These are phyloP conservation scores for Hypocrella siamensis DNA, from an alignment of 2,329 filamentous ascomycete species.

Conservation along the genomic window DNA sequence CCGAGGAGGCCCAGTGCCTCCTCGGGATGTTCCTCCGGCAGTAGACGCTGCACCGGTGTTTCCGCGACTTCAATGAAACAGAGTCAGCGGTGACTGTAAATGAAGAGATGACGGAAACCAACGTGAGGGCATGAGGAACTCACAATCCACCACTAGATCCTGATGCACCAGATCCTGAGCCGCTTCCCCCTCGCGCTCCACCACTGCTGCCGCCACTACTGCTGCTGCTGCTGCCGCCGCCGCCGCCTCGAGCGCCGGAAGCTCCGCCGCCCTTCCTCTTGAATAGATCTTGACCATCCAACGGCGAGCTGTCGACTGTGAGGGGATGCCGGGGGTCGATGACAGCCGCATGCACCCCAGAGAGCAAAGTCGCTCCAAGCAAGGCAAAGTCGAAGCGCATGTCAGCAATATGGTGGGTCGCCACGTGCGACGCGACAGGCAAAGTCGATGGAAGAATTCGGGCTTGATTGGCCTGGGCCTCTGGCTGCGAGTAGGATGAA, in stretches of 20 bases:
- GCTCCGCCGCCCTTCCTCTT: constrained; percentile 44
- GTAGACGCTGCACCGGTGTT: constrained; percentile 17
- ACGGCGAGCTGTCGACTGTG: constrained; percentile 9
- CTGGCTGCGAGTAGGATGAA: too few relatives aligned
- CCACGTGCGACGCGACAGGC: too few relatives aligned
- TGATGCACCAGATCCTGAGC: constrained; percentile 6
- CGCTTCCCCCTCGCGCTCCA: constrained; percentile 8
- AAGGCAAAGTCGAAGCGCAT: constrained; percentile 6
- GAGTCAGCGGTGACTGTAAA: neutral
- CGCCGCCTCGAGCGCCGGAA: constrained; percentile 31
- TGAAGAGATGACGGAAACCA: neutral
- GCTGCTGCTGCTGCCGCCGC: constrained; percentile 13
- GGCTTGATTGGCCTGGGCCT: too few relatives aligned
- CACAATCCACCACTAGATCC: constrained; percentile 4
- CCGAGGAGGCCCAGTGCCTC: constrained; percentile 41
- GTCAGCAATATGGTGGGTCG: neutral
- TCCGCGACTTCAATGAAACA: constrained; percentile 11
- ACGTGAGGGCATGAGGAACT: neutral
- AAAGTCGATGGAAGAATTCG: too few relatives aligned
- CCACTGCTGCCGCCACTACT: constrained; percentile 4
- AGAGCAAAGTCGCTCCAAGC: constrained; percentile 2
- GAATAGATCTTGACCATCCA: constrained; percentile 30
- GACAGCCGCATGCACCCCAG: constrained; percentile 3
- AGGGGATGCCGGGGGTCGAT: constrained; percentile 9
- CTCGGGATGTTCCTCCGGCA: constrained; percentile 34